Evolutionary conservation across 2,329 filamentous ascomycete species (phyloP), one percentile per base, ranked within the genome.

Genomic region (Xylaria sp.): DNA sequence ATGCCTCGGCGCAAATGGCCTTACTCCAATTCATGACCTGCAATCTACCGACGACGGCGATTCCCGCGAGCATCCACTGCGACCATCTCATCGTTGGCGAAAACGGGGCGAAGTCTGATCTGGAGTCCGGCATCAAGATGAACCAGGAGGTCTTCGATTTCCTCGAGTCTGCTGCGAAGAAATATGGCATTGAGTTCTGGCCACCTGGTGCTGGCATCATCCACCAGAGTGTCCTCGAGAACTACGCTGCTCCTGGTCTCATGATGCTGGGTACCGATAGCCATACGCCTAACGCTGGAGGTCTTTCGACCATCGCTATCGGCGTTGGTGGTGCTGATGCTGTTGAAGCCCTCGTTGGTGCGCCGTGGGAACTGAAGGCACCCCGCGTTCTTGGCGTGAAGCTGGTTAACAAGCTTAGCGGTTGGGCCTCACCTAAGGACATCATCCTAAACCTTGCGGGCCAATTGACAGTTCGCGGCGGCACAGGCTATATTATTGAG

Each of bases 241-340:
- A 99, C 83, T 99, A 99, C 79, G 93, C 94, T 40, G 90, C 95
- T n/a, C 96, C 96, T 23, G 96, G 96, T 59, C 83, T 98, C 75
- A 98, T 99, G 94, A 98, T 99, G 94, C 88, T 99, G 48, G 96
- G 96, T 65, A 99, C 96, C 35, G 96, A 99, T 82, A 97, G 93
- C 77, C 96, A 99, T 82, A 98, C 94, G 54, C 96, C 96, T 51
- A 99, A 98, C 78, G 96, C 93, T n/a, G 96, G 96, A 75, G 96
- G 96, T 68, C 85, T 98, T 63, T 94, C 92, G 74, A 94, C 93
- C 3, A 93, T 98, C 76, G 96, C 96, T 9, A 98, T 99, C 79
- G 96, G 96, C 80, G 96, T 99, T 40, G 96, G 96, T 78, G 96
- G 96, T 77, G 96, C 96, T 27, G 96, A 99, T 82, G 96, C 96